A percentile compares a stretch with the other conserved stretches of the same genome.
phyloP scores from a whole-genome alignment of 768 basidiomycete species.

The Hypsizygus marmoreus region DNA sequence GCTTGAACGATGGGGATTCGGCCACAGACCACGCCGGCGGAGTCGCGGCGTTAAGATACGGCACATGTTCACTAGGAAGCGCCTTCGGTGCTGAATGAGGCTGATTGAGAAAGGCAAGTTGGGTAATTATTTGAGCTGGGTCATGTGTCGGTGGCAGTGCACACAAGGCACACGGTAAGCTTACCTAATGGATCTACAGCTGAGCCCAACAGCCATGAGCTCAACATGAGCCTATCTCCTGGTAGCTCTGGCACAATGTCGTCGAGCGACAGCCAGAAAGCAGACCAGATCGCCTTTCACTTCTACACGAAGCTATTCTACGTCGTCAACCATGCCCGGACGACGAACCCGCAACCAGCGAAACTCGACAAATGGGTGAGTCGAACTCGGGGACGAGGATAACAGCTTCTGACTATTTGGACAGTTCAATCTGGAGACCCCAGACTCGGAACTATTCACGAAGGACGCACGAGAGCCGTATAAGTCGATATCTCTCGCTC shows the following conservation, averaged over 20 bases:
- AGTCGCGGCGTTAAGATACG: too few relatives aligned
- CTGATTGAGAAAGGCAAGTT: too few relatives aligned
- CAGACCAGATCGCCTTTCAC: conserved; percentile 85
- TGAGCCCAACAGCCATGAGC: too few relatives aligned
- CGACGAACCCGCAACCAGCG: conserved; percentile 45
- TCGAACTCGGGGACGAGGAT: conserved; percentile 10
- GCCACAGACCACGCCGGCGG: too few relatives aligned
- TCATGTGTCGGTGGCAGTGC: too few relatives aligned
- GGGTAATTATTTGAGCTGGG: too few relatives aligned
- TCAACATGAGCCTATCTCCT: too few relatives aligned
- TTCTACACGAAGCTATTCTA: conserved; percentile 83
- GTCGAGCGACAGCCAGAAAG: conserved; percentile 55
- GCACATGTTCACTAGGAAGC: too few relatives aligned
- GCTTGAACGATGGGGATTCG: too few relatives aligned
- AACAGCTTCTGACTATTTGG: background rate
- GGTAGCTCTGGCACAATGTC: conserved; percentile 20
- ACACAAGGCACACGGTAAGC: too few relatives aligned
- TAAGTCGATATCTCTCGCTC: conserved; percentile 52
- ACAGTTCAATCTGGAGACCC: conserved; percentile 85
- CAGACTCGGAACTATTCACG: conserved; percentile 69
- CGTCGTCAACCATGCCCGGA: conserved; percentile 71
- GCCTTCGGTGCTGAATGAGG: too few relatives aligned
- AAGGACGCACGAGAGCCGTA: conserved; percentile 62
- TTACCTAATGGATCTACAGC: too few relatives aligned
- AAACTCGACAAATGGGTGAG: conserved; percentile 85